A percentile compares a stretch with the other conserved stretches of the same genome.
These are phyloP conservation scores for Talaromyces sp. DNA, from an alignment of 2,329 filamentous ascomycete genomes.

Conservation along the genomic window DNA sequence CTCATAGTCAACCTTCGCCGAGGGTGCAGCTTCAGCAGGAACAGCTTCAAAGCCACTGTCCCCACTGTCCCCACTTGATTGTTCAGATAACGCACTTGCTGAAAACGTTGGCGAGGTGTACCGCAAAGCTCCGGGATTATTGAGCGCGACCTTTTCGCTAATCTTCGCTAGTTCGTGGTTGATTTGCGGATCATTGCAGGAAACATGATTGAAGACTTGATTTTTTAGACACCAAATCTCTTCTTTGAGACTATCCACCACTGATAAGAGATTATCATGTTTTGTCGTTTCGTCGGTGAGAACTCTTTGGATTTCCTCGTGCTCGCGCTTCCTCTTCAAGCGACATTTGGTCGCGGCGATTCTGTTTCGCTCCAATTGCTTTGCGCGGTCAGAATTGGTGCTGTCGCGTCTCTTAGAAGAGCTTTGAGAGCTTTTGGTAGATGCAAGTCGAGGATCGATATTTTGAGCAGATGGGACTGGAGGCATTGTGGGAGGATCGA, in stretches of 20 bases:
- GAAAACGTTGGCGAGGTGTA: constrained; percentile 15
- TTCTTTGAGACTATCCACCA: constrained; percentile 19
- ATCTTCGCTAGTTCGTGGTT: constrained; percentile 21
- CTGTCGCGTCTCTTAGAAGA: too few relatives aligned
- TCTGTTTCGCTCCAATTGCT: constrained; percentile 27
- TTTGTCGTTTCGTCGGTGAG: constrained; percentile 21
- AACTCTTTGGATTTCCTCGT: constrained; percentile 19
- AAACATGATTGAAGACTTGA: constrained; percentile 22
- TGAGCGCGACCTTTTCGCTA: constrained; percentile 12
- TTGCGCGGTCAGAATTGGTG: too few relatives aligned
- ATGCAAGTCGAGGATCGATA: background rate
- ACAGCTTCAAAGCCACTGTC: background rate
- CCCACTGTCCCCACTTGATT: constrained; percentile 8
- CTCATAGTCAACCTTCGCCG: background rate
- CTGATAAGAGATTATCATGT: constrained; percentile 19
- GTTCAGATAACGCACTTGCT: constrained; percentile 16
- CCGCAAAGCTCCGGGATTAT: background rate
- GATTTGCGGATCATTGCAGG: constrained; percentile 23
- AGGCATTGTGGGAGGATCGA: background rate
- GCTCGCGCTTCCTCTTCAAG: constrained; percentile 23
- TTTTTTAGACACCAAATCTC: constrained; percentile 27
- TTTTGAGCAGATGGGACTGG: background rate
- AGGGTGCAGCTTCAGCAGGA: background rate
- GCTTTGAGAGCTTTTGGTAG: constrained; percentile 8
- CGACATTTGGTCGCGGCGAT: constrained; percentile 28